Conservation (phyloP, 2,329 filamentous ascomycete genomes). For the Penicillium occitanis region DNA sequence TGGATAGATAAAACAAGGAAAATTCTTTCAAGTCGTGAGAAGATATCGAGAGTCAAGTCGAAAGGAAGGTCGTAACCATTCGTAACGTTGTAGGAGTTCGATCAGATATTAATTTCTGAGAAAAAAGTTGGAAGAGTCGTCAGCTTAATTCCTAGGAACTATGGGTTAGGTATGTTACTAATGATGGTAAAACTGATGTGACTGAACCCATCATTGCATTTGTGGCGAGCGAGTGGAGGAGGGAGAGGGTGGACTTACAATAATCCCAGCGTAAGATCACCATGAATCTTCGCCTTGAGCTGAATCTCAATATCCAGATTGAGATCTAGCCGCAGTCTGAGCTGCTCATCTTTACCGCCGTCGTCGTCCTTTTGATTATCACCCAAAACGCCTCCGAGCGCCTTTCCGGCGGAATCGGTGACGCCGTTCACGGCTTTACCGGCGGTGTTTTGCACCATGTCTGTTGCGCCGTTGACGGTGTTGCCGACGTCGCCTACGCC, state of each 20-base stretch:
- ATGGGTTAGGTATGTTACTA: slow-evolving; percentile 25
- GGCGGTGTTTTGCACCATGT: slow-evolving; percentile 53
- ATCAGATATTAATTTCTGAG: not conserved
- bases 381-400: slow-evolving; percentile 41
- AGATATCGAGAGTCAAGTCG: not conserved
- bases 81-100: not conserved
- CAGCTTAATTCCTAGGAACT: slow-evolving; percentile 23
- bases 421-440: slow-evolving; percentile 48
- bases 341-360: slow-evolving; percentile 59
- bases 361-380: slow-evolving; percentile 39
- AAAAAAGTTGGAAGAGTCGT: slow-evolving; percentile 16
- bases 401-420: slow-evolving; percentile 43
- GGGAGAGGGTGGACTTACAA: slow-evolving; percentile 57
- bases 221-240: not conserved
- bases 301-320: slow-evolving; percentile 83
- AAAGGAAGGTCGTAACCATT: not conserved
- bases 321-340: slow-evolving; percentile 71
- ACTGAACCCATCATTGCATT: not conserved
- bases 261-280: slow-evolving; percentile 75
- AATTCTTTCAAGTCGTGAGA: not conserved
- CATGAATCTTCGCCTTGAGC: slow-evolving; percentile 80
- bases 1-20: not conserved
- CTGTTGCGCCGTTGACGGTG: slow-evolving; percentile 52
- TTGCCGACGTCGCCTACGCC: slow-evolving; percentile 59
- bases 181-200: slow-evolving; percentile 7